A percentile compares a stretch with the other conserved stretches of the same genome.
These are phyloP conservation scores for Citropsis articulata DNA, from an alignment of 345 rosid genomes.

Conservation along the genomic window DNA sequence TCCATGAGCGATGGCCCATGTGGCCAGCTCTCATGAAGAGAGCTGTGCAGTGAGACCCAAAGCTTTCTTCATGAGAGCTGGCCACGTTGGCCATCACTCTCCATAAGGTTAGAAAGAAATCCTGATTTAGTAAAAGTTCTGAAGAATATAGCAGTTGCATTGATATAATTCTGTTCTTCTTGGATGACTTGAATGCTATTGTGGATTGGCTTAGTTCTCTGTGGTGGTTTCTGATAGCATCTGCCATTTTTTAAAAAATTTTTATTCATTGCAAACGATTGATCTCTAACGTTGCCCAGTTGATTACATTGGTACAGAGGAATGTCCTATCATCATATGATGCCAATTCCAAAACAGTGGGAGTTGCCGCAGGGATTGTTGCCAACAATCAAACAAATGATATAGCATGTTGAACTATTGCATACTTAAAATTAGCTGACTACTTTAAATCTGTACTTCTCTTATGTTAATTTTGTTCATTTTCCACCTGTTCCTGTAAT, in stretches of 20 bases:
- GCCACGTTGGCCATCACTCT: too few relatives aligned
- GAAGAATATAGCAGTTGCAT: not conserved
- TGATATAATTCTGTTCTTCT: not conserved
- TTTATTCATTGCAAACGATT: slow-evolving; percentile 5
- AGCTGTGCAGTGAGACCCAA: too few relatives aligned
- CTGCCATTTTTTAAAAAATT: not conserved
- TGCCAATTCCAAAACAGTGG: slow-evolving; percentile 32
- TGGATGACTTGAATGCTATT: not conserved
- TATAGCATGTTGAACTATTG: slow-evolving; percentile 34
- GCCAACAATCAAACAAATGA: slow-evolving; percentile 40
- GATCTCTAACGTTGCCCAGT: slow-evolving; percentile 14
- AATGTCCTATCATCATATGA: slow-evolving; percentile 46
- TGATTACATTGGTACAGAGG: slow-evolving; percentile 49
- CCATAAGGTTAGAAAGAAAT: not conserved
- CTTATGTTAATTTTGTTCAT: not conserved
- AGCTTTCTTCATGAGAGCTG: too few relatives aligned
- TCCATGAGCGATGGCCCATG: too few relatives aligned
- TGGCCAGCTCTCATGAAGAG: too few relatives aligned
- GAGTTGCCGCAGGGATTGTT: slow-evolving; percentile 27
- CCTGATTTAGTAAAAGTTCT: not conserved
- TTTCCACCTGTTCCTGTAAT: not conserved
- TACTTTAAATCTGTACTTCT: slow-evolving; percentile 1
- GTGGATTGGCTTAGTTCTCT: not conserved
- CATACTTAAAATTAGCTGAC: slow-evolving; percentile 18
- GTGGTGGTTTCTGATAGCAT: not conserved